Evolutionary conservation across 1,284 basidiomycete species (phyloP), one percentile per base, ranked within the genome.

Genomic region (Trametes versicolor): DNA sequence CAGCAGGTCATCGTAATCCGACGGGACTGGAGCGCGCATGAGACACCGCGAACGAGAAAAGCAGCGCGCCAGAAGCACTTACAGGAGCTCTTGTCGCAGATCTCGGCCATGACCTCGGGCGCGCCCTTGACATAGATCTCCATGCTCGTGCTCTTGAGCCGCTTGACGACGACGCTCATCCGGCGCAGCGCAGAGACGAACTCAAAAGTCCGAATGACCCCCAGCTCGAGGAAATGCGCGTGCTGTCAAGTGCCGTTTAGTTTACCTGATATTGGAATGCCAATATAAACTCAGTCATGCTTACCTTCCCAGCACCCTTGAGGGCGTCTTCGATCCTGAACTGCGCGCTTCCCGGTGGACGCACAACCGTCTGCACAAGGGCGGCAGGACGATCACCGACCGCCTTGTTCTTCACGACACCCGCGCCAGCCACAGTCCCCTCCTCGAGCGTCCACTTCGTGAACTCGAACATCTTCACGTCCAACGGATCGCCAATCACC

Each of bases 71-170:
- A 64, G 64, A 60, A 36, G 27, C 2, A 83, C 95, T 73, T 73
- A 97, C 96, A 92, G 17, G 95, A 94, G 57, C 91, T 87, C 67
- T 85, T 91, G 63, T 96, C 92, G 76, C 97, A 99, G 64, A 99
- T 99, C 52, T 98, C 97, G 2, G 82, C 78, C 96, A 99, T 99
- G 61, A 98, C 95, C 77, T 99, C 98, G 0, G 98, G 98, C 1
- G 98, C 98, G 25, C 98, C 98, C 77, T 99, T 99, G 75, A 97
- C 97, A 76, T 98, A 99, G 9, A 99, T 86, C 76, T 99, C 97
- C 95, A 99, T 99, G 75, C 93, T 95, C 51, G 81, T 89, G 68
- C 96, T 97, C 78, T 94, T 98, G 63, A 99, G 86, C 58, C 95
- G 86, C 78, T 99, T 99, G 73, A 99, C 97, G 62, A 99, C 89